phyloP scores from a whole-genome alignment of 768 basidiomycete species.

The Boletus rufocinnamomeus region DNA sequence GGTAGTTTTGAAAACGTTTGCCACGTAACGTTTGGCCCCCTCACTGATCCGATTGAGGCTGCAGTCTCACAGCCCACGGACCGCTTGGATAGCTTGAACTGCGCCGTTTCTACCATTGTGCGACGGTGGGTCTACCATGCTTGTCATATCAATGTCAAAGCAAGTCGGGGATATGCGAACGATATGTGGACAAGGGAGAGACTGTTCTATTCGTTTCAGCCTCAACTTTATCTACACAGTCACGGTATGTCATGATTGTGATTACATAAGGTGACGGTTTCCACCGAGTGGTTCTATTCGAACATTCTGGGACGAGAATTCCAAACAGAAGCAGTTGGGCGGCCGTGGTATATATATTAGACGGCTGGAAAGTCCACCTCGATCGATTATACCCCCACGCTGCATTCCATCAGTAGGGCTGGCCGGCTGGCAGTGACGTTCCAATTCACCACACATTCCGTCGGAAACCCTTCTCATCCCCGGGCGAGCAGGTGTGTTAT shows the following conservation, averaged over 20 bases:
- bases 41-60: no score
- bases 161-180: no score
- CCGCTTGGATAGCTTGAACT: neutral
- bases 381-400: neutral
- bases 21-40: neutral
- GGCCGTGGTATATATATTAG: neutral
- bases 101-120: neutral
- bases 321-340: neutral
- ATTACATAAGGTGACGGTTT: neutral
- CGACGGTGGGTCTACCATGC: neutral
- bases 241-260: neutral
- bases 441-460: neutral
- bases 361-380: neutral
- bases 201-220: neutral
- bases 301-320: neutral
- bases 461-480: neutral
- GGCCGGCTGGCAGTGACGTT: neutral
- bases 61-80: neutral
- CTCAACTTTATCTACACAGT: no score
- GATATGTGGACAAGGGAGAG: neutral
- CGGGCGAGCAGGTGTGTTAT: neutral
- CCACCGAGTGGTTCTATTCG: neutral
- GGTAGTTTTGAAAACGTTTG: neutral
- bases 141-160: no score
- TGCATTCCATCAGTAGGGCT: fast-evolving